A percentile compares a stretch with the other conserved stretches of the same genome.
Conservation (phyloP, 148 eudicot species). For the Pharnaceum exiguum region DNA sequence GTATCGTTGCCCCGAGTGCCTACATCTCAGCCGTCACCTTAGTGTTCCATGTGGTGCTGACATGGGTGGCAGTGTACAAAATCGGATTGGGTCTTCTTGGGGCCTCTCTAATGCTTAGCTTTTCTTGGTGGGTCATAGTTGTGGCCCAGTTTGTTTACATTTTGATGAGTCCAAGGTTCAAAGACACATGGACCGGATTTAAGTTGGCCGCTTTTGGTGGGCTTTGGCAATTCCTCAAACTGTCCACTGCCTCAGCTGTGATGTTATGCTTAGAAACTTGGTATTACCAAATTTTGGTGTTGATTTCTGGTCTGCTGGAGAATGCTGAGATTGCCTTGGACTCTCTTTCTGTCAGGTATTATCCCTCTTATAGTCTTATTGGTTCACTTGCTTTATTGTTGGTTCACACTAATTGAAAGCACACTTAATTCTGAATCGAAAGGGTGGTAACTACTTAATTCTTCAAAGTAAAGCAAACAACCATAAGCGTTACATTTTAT, state of each 20-base stretch:
- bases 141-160: constrained; percentile 42
- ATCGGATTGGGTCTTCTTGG: constrained; percentile 43
- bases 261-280: constrained; percentile 59
- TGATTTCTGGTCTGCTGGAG: constrained; percentile 43
- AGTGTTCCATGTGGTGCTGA: constrained; percentile 18
- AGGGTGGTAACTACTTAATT: too few relatives aligned
- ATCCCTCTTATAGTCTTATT: too few relatives aligned
- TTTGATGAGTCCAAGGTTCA: constrained; percentile 23
- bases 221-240: constrained; percentile 32
- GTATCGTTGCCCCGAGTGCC: constrained; percentile 42
- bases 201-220: constrained; percentile 39
- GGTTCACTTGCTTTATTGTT: too few relatives aligned
- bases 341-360: constrained; percentile 52
- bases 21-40: constrained; percentile 36
- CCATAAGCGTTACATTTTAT: too few relatives aligned
- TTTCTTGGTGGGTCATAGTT: constrained; percentile 56
- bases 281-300: constrained; percentile 41
- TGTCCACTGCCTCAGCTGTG: constrained; percentile 47
- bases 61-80: constrained; percentile 32
- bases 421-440: too few relatives aligned
- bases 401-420: too few relatives aligned
- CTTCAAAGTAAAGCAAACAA: too few relatives aligned
- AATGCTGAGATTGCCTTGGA: constrained; percentile 47
- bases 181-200: constrained; percentile 48
- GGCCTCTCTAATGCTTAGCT: constrained; percentile 36